Base-by-base conservation (phyloP, 148 eudicot genomes). In the Cornus florida region DNA sequence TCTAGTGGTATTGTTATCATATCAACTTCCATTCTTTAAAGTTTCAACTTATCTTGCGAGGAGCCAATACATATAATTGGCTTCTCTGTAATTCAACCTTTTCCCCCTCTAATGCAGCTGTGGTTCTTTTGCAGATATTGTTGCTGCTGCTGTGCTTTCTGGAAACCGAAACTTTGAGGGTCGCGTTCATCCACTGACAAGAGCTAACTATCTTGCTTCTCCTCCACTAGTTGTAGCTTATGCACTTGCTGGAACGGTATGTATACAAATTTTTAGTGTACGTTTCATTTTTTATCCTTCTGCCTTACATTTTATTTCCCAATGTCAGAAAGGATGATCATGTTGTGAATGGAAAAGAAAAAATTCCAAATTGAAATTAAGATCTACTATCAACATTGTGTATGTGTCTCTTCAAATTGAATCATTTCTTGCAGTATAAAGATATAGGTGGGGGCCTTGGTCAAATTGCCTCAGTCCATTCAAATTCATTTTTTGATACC, bases 231-330 rank as follows among this genome's bases (percentile, higher is more conserved):
- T 72, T 57, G 74, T 72, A 10, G 35, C 22, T 31, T 72, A 72
- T 72, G 74, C 74, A 14, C 74, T 72, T 22, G 59, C 74, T 46
- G 74, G 74, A 31, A 71, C 74, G 8, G 74, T 71, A 71, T 43
- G 74, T 75, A 70, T n/a, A 43, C 41, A 71, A 75, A 16, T 16
- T 17, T 69, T 50, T 77, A 19, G 8, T 56, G 10, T 46, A n/a
- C 56, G 43, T 43, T 76, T 5, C 35, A 7, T 16, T 68, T 38
- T 17, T 10, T 50, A 67, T 14, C 24, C 19, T n/a, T n/a, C 59
- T 43, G 68, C 64, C 31, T 12, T 0, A 31, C 8, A 14, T 41
- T 35, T 35, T 35, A 9, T 10, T 77, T 77, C 41, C 38, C 32
- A 53, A 31, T 43, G 53, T 76, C 16, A 28, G 24, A 28, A 76